Base-by-base conservation (phyloP, 805 yeast species). In the Vanderwaltozyma yarrowii region DNA sequence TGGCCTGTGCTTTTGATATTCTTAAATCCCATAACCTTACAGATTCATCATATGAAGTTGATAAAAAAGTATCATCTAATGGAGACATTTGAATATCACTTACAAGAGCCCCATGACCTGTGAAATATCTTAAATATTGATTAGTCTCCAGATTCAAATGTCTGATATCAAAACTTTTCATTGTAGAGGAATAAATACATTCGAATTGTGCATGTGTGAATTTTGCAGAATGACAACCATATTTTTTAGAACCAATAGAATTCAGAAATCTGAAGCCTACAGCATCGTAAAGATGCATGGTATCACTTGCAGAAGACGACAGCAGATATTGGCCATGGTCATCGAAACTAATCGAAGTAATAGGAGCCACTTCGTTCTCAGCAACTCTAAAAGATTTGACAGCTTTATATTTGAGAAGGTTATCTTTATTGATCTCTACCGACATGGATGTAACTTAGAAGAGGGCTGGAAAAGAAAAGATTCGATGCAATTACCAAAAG, bases 1-100 rank as follows among this genome's bases (percentile, higher is more conserved):
- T 61, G 0, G 94, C 92, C 41, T 74, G 78, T 15, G 81, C 73
- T 40, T 73, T 69, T 2, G 83, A 66, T 0, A 80, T 67, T 46
- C 89, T 66, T 19, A 82, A 56, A 60, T 92, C 97, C 98, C 98
- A 92, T 6, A 83, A 47, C 45, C 92, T 74, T 1, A 87, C 82
- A 0, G 95, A 76, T 38, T 79, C 72, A 56, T 92, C 98, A 40
- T 72, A 57, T 0, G 94, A 73, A 0, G 88, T 69, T 31, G 83
- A 76, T 9, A 83, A 49, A 52, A 83, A 73, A 11, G 71, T 61
- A 50, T 80, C 87, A 39, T 70, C 69, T 5, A 73, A 65, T 0
- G 94, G 95, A 33, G 78, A 74, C 50, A 86, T 73, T 57, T 81
- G 86, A 5, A 92, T 58, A 8, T 76, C 71, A 4, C 74, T 72